Evolutionary conservation across 768 basidiomycete genomes (phyloP), one percentile per base, ranked within the genome.

Genomic region (Boletales sp.): DNA sequence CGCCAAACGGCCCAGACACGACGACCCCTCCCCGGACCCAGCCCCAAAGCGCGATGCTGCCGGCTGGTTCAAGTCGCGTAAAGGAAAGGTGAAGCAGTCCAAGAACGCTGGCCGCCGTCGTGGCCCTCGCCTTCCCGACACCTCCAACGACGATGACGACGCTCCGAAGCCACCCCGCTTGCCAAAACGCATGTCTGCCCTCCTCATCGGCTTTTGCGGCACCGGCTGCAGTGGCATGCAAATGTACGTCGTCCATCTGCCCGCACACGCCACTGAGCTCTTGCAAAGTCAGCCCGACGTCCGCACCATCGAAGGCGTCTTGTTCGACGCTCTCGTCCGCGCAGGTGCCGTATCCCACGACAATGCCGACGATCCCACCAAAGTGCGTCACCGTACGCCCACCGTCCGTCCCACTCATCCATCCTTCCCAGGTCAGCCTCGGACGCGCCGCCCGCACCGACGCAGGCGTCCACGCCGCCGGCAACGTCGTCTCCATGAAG

Each of bases 391-490:
- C 1, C 31, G 13, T 36, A n/a, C 17, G 12, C 18, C 2, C n/a
- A n/a, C 24, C 5, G 5, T 43, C 24, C 21, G 11, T 40, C 24
- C 6, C 13, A 2, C 3, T 44, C 2, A 8, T 27, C 2, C 2
- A 40, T 37, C 17, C 15, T 43, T n/a, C 3, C 30, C 60, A 94
- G 90, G 90, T 95, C 45, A 79, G 75, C 42, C 80, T 98, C 12
- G 84, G 81, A 18, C 82, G 97, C 29, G 92, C 95, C 8, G 97
- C 97, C 17, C 78, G 97, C 9, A 99, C 97, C 1, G 97, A 99
- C 66, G 90, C 94, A 2, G 97, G 97, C 21, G 97, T 99, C 8
- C 94, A 97, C 64, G 97, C 97, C 12, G 94, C 94, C 19, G 90
- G 94, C 10, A 99, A 99, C 65, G 72, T 94, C 27, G 88, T 98